These are phyloP conservation scores for Blumeria graminis DNA, from an alignment of 2,329 filamentous ascomycete species.

Conservation along the genomic window DNA sequence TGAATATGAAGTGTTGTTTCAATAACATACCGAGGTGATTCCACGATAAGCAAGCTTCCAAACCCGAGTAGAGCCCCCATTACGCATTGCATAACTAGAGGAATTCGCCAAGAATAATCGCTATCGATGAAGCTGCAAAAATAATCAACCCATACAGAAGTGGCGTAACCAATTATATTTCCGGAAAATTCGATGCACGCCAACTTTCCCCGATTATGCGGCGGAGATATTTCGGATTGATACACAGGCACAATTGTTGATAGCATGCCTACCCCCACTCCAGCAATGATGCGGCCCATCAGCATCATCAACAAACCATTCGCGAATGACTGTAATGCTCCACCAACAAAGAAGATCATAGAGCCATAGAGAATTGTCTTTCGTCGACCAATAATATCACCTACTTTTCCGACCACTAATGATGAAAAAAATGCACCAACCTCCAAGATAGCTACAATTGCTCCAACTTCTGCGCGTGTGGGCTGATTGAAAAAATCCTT, in stretches of 20 bases:
- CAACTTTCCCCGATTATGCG: constrained; percentile 83
- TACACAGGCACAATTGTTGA: constrained; percentile 87
- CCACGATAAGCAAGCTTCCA: constrained; percentile 81
- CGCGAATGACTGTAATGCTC: constrained; percentile 62
- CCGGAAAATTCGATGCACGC: constrained; percentile 97
- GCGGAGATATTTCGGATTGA: constrained; percentile 85
- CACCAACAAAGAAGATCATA: constrained; percentile 63
- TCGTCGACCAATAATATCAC: constrained; percentile 73
- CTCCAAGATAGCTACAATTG: constrained; percentile 93
- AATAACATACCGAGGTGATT: constrained; percentile 54
- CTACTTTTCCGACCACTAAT: constrained; percentile 61
- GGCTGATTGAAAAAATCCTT: constrained; percentile 83
- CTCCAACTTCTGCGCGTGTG: constrained; percentile 66
- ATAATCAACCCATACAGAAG: constrained; percentile 97
- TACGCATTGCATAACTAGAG: constrained; percentile 73
- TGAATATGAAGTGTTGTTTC: background rate
- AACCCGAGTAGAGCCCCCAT: constrained; percentile 74
- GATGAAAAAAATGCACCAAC: constrained; percentile 83
- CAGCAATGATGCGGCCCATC: constrained; percentile 58
- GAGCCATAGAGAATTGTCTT: constrained; percentile 87
- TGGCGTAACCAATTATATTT: constrained; percentile 87
- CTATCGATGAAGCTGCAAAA: constrained; percentile 77
- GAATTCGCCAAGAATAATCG: constrained; percentile 74
- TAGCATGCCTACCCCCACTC: constrained; percentile 65
- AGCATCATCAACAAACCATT: constrained; percentile 78